Evolutionary conservation across 371 early-diverging fungal genomes (phyloP).

Genomic region (Blakeslea trispora): DNA sequence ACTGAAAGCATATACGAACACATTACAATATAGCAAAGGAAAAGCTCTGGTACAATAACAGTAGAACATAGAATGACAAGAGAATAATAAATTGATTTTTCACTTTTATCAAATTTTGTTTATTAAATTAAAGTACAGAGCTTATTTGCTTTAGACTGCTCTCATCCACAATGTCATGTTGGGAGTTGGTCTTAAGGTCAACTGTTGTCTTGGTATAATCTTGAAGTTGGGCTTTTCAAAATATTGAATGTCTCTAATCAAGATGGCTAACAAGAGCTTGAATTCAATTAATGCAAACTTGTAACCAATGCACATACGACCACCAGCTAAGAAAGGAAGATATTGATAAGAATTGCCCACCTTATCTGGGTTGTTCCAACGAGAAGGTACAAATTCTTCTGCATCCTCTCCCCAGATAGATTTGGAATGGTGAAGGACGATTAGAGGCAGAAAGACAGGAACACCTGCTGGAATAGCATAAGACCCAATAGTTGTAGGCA

Average conservation of each 20-base stretch:
- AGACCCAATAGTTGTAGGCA: conserved; percentile 45
- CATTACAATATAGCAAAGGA: too few species aligned
- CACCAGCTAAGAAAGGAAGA: conserved; percentile 65
- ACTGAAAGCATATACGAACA: too few species aligned
- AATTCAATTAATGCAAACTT: conserved; percentile 47
- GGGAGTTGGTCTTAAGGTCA: conserved; percentile 43
- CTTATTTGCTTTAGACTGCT: conserved; percentile 13
- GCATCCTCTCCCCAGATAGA: conserved; percentile 69
- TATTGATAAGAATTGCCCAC: conserved; percentile 49
- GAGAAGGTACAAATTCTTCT: conserved; percentile 60
- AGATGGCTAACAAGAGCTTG: conserved; percentile 37
- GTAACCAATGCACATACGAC: conserved; percentile 47
- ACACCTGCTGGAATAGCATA: conserved; percentile 59
- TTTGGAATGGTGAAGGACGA: conserved; percentile 48
- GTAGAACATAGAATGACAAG: too few species aligned
- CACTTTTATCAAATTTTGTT: too few species aligned
- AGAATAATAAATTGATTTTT: too few species aligned
- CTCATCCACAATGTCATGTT: conserved; percentile 36
- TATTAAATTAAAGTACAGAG: too few species aligned
- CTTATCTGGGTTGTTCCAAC: conserved; percentile 51
- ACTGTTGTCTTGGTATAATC: conserved; percentile 26
- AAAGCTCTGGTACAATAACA: too few species aligned
- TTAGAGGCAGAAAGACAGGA: conserved; percentile 40
- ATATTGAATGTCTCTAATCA: conserved; percentile 39
- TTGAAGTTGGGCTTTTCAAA: conserved; percentile 37